Percentiles rank a stretch among this genome's conserved stretches.
Evolutionary conservation across 192 early-diverging fungal species (phyloP).

Genomic region (Phycomyces blakesleeanus): DNA sequence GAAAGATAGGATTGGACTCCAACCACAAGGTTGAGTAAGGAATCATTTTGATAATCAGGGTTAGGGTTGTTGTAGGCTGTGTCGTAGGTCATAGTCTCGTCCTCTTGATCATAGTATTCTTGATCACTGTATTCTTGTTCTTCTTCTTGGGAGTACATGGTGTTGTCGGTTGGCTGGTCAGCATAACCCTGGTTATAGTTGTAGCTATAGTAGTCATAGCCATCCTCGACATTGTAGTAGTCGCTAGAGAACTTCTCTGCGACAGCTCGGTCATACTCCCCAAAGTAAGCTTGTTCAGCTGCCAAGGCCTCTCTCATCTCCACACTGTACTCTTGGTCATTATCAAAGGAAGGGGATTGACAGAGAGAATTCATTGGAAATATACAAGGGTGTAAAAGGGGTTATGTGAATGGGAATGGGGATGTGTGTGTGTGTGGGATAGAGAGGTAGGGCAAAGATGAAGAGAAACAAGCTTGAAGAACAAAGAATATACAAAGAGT

Average conservation of each 20-base stretch:
- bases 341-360: neutral
- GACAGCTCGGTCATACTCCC: conserved; percentile 10
- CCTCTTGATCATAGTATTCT: conserved; percentile 4
- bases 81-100: neutral
- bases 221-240: neutral
- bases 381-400: neutral
- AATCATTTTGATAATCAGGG: conserved; percentile 15
- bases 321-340: neutral
- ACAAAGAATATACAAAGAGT: no score
- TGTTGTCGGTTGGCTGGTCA: neutral
- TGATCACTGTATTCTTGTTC: neutral
- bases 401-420: neutral
- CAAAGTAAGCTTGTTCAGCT: conserved; percentile 14
- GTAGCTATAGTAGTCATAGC: neutral
- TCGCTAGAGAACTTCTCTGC: neutral
- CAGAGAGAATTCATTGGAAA: neutral
- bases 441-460: neutral
- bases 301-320: neutral
- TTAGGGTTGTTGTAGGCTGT: neutral
- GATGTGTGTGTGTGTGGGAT: neutral
- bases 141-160: neutral
- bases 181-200: neutral
- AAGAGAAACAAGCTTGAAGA: neutral
- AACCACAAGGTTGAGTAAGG: conserved; percentile 29
- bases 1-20: conserved; percentile 35